phyloP scores from a whole-genome alignment of 441 rosid genomes.

The Gossypium laxum region DNA sequence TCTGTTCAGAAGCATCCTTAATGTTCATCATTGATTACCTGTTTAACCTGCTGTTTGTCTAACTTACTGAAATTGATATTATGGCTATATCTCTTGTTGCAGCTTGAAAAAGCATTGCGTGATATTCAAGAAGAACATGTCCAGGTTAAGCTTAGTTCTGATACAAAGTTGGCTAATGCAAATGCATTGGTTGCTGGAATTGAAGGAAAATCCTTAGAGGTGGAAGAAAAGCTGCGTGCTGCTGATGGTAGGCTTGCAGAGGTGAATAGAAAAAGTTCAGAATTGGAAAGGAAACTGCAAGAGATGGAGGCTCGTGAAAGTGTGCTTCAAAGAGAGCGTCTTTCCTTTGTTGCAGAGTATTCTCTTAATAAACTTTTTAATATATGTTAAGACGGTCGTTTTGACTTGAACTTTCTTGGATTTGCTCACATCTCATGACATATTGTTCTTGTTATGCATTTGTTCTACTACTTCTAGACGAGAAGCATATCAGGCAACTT shows the following conservation, averaged over 20 bases:
- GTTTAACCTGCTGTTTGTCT: background rate
- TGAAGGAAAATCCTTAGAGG: conserved; percentile 47
- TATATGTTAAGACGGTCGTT: background rate
- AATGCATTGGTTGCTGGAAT: conserved; percentile 46
- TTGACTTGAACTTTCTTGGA: conserved; percentile 6
- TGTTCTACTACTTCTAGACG: conserved; percentile 35
- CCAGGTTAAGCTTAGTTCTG: conserved; percentile 44
- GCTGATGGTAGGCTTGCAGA: conserved; percentile 63
- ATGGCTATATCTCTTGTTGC: conserved; percentile 12
- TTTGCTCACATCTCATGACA: conserved; percentile 2
- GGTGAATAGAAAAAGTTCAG: conserved; percentile 44
- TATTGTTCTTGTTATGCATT: conserved; percentile 11
- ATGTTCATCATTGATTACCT: background rate
- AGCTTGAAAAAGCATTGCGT: conserved; percentile 71
- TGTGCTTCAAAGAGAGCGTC: conserved; percentile 49
- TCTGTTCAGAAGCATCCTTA: background rate
- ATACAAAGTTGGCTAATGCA: conserved; percentile 52
- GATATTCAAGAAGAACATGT: conserved; percentile 42
- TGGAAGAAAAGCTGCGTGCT: conserved; percentile 38
- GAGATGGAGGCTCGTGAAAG: conserved; percentile 62
- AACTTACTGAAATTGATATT: conserved; percentile 2
- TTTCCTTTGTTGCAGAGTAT: conserved; percentile 66
- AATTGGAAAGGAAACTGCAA: conserved; percentile 56
- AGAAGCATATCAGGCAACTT: conserved; percentile 63
- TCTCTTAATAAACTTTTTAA: conserved; percentile 14